phyloP scores from a whole-genome alignment of 2,329 filamentous ascomycete species.

The Botrytis elliptica region DNA sequence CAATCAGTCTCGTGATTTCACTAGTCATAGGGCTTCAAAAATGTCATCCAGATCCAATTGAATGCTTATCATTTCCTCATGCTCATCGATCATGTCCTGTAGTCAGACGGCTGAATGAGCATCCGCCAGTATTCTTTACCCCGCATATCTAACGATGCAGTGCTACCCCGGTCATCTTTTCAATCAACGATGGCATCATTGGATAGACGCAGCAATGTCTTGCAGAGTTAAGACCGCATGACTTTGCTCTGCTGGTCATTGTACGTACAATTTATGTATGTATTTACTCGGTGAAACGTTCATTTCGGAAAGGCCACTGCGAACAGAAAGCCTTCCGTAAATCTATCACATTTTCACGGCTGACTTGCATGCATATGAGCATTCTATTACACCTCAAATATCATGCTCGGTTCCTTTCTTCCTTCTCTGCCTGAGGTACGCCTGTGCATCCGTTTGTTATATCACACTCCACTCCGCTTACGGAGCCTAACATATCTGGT shows the following conservation, averaged over 20 bases:
- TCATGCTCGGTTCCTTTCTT: neutral
- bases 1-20: neutral
- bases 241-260: neutral
- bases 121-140: neutral
- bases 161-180: neutral
- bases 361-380: constrained; percentile 17
- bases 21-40: neutral
- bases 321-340: neutral
- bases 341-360: constrained; percentile 13
- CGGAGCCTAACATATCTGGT: neutral
- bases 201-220: constrained; percentile 17
- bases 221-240: constrained; percentile 9
- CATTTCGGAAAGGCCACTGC: neutral
- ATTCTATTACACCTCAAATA: neutral
- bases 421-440: neutral
- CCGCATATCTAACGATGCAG: constrained; percentile 17
- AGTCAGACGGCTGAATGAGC: neutral
- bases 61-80: constrained; percentile 2
- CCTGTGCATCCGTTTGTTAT: neutral
- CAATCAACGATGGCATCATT: neutral
- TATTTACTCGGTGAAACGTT: constrained; percentile 1
- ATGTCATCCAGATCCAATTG: neutral
- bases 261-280: constrained; percentile 5
- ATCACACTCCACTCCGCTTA: constrained; percentile 7
- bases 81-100: constrained; percentile 5